Evolutionary conservation across 2,329 filamentous ascomycete species (phyloP), one percentile per base, ranked within the genome.

Genomic region (Colletotrichum magnum): DNA sequence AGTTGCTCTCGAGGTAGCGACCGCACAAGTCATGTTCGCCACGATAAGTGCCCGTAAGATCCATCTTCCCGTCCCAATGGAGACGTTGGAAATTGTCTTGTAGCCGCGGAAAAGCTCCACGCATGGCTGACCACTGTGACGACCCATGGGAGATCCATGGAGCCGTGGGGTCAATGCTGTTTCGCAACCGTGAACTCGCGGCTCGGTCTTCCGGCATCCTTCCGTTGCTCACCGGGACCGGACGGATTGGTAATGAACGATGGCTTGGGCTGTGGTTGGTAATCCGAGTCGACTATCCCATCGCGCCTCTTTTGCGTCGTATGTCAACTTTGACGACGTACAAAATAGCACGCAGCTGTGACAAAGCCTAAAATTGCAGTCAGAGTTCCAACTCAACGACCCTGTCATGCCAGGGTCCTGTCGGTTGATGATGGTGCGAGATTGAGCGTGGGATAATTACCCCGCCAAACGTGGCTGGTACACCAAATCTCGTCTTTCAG

Each of bases 141-240:
- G 60, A 61, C 56, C 64, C 66, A 69, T 69, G 66, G 66, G 66
- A 66, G 66, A 69, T 66, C 66, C 67, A 69, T 69, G 67, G 52
- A 66, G 56, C 47, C 66, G 66, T 69, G 66, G 62, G 62, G 62
- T 66, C 41, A 12, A 12, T 39, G 47, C 41, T 43, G 43, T 54
- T 24, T 66, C 36, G 56, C 62, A 57, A 16, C 47, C n/a, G 47
- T 18, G n/a, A 58, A 10, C 50, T 47, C 9, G 43, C 62, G 67
- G 67, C 67, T 69, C 67, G 62, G 67, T 52, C 41, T 51, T 66
- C 56, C 67, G 67, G 62, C 67, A 66, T 41, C 56, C 51, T 43
- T 66, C 57, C 51, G 62, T 57, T 62, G 21, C 32, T 16, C 50
- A 52, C 47, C 62, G 56, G 45, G 41, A 56, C 26, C 21, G 41